Evolutionary conservation across 306 rosid genomes (phyloP).

Genomic region (Chamaecrista fasciculata): DNA sequence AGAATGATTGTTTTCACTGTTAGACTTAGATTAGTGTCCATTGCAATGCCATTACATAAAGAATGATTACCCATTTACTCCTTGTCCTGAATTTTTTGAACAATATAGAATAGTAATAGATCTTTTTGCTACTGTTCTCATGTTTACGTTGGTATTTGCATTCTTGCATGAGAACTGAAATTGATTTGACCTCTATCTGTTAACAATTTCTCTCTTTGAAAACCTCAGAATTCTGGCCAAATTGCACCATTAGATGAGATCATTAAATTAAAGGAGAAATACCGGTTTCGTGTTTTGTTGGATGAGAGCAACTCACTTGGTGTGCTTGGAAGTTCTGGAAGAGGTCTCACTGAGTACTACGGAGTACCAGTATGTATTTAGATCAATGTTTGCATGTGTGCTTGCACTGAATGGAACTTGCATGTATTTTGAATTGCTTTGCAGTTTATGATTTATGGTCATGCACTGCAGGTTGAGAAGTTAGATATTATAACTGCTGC

Average conservation of each 20-base stretch:
- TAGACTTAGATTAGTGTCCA: slow-evolving; percentile 15
- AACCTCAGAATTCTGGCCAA: slow-evolving; percentile 87
- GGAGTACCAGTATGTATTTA: slow-evolving; percentile 71
- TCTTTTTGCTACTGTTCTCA: background rate
- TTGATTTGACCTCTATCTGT: background rate
- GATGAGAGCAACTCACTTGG: slow-evolving; percentile 99
- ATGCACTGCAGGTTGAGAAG: slow-evolving; percentile 66
- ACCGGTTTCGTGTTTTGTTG: slow-evolving; percentile 67
- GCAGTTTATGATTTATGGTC: slow-evolving; percentile 33
- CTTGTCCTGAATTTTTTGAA: background rate
- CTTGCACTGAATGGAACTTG: slow-evolving; percentile 1
- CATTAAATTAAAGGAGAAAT: slow-evolving; percentile 84
- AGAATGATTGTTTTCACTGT: slow-evolving; percentile 2
- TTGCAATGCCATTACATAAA: slow-evolving; percentile 13
- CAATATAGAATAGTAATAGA: background rate
- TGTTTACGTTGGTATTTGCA: background rate
- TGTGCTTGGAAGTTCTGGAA: slow-evolving; percentile 87
- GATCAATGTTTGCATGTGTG: background rate
- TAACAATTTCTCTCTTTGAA: background rate
- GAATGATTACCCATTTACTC: background rate
- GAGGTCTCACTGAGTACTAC: slow-evolving; percentile 80
- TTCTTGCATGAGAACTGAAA: background rate
- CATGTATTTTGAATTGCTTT: background rate
- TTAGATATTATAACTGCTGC: slow-evolving; percentile 89
- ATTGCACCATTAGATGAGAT: slow-evolving; percentile 89